Conservation (phyloP, 768 basidiomycete species). For the Mycena haematopus region DNA sequence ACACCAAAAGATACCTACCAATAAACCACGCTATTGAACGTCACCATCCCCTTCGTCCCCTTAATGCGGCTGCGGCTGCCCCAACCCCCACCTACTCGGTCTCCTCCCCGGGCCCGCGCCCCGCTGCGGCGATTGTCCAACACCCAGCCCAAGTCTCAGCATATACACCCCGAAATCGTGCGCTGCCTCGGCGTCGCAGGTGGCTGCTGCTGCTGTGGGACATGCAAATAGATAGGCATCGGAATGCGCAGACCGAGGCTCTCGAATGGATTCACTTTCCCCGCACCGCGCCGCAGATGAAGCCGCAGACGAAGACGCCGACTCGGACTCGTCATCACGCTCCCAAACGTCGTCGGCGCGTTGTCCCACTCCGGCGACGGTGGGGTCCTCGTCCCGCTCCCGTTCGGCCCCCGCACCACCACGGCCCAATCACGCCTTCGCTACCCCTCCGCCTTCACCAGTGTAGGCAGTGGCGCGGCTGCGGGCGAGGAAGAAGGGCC, state of each 20-base stretch:
- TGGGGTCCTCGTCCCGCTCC: constrained; percentile 31
- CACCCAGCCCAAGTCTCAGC: constrained; percentile 27
- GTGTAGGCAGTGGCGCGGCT: background rate
- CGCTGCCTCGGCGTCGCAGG: constrained; percentile 18
- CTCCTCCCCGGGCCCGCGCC: too few species aligned
- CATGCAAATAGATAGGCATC: constrained; percentile 26
- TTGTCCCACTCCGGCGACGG: too few species aligned
- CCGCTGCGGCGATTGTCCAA: constrained; percentile 4
- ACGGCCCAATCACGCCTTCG: constrained; percentile 56
- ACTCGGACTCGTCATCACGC: constrained; percentile 73
- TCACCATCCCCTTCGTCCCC: too few species aligned
- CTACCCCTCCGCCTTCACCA: constrained; percentile 48
- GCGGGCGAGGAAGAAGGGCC: too few species aligned
- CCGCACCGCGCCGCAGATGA: constrained; percentile 8
- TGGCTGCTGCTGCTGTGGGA: constrained; percentile 6
- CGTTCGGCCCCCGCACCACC: background rate
- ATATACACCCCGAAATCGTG: constrained; percentile 30
- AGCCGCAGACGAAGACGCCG: constrained; percentile 56
- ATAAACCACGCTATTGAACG: too few species aligned
- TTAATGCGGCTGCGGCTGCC: too few species aligned
- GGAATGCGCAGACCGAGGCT: constrained; percentile 25
- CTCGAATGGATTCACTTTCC: constrained; percentile 17
- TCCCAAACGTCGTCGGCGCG: constrained; percentile 75
- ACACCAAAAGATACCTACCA: too few species aligned
- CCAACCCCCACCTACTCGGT: too few species aligned